Percentiles rank a stretch among this genome's conserved stretches.
These are phyloP conservation scores for Jasminum sambac DNA, from an alignment of 257 asterid genomes.

Conservation along the genomic window DNA sequence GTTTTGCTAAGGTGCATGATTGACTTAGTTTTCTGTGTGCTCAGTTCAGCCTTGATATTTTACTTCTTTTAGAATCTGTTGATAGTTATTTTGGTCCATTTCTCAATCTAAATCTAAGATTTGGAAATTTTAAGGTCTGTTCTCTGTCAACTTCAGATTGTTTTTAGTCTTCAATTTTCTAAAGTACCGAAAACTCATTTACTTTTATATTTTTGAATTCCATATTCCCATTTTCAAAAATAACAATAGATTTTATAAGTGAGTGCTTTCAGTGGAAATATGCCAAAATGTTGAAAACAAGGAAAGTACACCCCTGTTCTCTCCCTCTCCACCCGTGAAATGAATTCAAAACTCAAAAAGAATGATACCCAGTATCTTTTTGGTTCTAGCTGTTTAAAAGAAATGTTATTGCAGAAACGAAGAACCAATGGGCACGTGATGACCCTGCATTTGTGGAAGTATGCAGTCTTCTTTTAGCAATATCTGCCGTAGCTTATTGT, in stretches of 20 bases:
- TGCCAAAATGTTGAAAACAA: no score
- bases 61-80: slow-evolving; percentile 12
- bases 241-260: no score
- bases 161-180: no score
- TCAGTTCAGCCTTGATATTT: slow-evolving; percentile 20
- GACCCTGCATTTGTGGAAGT: slow-evolving; percentile 98
- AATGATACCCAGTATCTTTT: background rate
- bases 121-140: background rate
- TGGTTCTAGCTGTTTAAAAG: slow-evolving; percentile 17
- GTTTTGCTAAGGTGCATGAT: slow-evolving; percentile 7
- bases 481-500: slow-evolving; percentile 80
- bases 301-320: no score
- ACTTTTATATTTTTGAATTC: no score
- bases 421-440: slow-evolving; percentile 99
- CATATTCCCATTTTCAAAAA: no score
- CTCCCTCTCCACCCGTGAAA: no score
- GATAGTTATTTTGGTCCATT: background rate
- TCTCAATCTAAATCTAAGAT: background rate
- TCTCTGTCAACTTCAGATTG: no score
- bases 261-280: no score
- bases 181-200: no score
- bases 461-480: slow-evolving; percentile 80
- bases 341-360: no score
- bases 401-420: slow-evolving; percentile 68
- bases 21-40: background rate